These are phyloP conservation scores for Dictyostelium purpureum DNA, from an alignment of 78 protist species.

Conservation along the genomic window DNA sequence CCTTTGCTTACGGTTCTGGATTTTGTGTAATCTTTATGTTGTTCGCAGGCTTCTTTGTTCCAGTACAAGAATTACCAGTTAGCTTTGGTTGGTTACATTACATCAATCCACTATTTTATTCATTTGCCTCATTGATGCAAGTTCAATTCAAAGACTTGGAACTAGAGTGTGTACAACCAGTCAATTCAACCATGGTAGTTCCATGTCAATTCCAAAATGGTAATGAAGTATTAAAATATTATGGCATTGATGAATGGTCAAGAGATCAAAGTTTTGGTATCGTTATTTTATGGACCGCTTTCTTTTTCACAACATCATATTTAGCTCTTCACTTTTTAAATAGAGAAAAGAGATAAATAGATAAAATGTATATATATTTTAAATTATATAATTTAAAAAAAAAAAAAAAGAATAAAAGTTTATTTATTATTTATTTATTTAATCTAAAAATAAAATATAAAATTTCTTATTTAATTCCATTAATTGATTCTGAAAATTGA, in stretches of 20 bases:
- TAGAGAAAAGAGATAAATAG: conserved; percentile 53
- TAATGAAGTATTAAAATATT: conserved; percentile 20
- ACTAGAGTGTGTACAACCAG: conserved; percentile 13
- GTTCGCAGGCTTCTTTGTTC: conserved; percentile 70
- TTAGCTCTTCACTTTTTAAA: conserved; percentile 17
- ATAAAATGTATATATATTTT: too few relatives aligned
- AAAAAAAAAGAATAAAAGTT: too few relatives aligned
- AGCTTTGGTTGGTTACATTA: conserved; percentile 61
- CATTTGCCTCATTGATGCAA: conserved; percentile 1
- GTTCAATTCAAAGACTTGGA: conserved; percentile 27
- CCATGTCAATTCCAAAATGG: conserved; percentile 51
- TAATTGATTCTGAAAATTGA: neutral
- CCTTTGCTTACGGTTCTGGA: conserved; percentile 46
- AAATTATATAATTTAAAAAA: too few relatives aligned
- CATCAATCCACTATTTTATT: conserved; percentile 21
- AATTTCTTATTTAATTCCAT: neutral
- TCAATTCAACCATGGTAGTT: too few relatives aligned
- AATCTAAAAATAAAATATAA: too few relatives aligned
- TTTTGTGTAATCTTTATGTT: conserved; percentile 20
- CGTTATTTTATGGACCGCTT: conserved; percentile 6
- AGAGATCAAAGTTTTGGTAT: conserved; percentile 16
- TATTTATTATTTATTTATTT: too few relatives aligned
- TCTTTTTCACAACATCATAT: neutral
- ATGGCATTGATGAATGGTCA: conserved; percentile 38
- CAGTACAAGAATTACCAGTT: conserved; percentile 31